Evolutionary conservation across 169 alveolate genomes (phyloP).

Genomic region (Cryptosporidium tyzzeri): DNA sequence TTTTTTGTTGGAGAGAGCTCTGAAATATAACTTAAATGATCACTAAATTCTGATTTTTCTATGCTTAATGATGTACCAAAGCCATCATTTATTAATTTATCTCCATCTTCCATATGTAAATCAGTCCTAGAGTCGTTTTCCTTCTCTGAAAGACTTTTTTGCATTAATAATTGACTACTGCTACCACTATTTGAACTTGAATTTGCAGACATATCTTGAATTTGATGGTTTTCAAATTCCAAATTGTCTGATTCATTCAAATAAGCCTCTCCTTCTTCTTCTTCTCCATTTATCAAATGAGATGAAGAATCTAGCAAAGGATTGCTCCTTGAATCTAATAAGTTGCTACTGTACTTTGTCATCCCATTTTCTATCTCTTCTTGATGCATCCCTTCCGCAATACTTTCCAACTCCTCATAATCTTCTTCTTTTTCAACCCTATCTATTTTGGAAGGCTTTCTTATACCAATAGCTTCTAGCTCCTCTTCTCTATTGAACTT

Average conservation of each 20-base stretch:
- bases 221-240: not conserved
- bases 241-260: not conserved
- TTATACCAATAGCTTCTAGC: not conserved
- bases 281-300: not conserved
- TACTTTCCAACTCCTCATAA: not conserved
- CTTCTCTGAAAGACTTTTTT: not conserved
- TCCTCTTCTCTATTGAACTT: not conserved
- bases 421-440: not conserved
- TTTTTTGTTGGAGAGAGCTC: constrained; percentile 61
- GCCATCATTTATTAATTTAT: not conserved
- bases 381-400: not conserved
- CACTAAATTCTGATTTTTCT: not conserved
- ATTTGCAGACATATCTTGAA: constrained; percentile 1
- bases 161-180: not conserved
- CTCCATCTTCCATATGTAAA: not conserved
- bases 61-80: not conserved
- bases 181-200: not conserved
- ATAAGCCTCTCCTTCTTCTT: not conserved
- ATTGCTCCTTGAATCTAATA: not conserved
- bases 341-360: not conserved
- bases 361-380: not conserved
- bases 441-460: not conserved
- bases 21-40: not conserved
- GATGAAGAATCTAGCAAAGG: not conserved
- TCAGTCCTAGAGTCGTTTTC: constrained; percentile 1